Percentiles rank a stretch among this genome's conserved stretches.
These are phyloP conservation scores for Dothideomycetes sp. DNA, from an alignment of 2,329 filamentous ascomycete species.

Conservation along the genomic window DNA sequence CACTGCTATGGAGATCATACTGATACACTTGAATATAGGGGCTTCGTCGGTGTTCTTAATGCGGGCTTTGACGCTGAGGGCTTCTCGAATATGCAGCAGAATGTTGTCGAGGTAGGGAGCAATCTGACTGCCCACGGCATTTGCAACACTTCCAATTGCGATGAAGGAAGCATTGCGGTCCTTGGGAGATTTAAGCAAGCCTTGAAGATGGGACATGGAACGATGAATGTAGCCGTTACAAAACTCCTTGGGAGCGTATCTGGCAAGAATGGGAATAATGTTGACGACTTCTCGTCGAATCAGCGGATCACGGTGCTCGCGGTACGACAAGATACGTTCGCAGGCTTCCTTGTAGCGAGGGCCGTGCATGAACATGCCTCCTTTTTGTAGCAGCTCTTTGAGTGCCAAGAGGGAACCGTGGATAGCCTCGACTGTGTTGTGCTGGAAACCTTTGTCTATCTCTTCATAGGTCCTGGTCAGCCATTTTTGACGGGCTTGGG, in stretches of 20 bases:
- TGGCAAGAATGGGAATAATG: slow-evolving; percentile 85
- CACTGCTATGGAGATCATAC: slow-evolving; percentile 87
- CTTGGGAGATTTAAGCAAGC: slow-evolving; percentile 89
- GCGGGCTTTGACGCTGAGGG: slow-evolving; percentile 68
- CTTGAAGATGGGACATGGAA: slow-evolving; percentile 93
- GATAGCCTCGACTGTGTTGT: slow-evolving; percentile 74
- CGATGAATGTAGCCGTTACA: slow-evolving; percentile 79
- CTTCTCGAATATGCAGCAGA: slow-evolving; percentile 85
- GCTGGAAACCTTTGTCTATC: slow-evolving; percentile 67
- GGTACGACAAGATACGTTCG: slow-evolving; percentile 84
- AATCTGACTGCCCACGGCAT: slow-evolving; percentile 91
- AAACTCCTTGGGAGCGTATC: slow-evolving; percentile 87
- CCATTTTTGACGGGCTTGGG: slow-evolving; percentile 76
- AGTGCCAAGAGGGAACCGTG: slow-evolving; percentile 91
- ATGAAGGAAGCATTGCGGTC: slow-evolving; percentile 90
- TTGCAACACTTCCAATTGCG: slow-evolving; percentile 91
- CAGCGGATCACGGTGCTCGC: slow-evolving; percentile 81
- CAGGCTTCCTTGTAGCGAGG: slow-evolving; percentile 78
- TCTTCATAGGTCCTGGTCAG: slow-evolving; percentile 88
- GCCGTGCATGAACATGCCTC: slow-evolving; percentile 98
- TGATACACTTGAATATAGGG: slow-evolving; percentile 95
- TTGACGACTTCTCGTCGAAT: slow-evolving; percentile 84
- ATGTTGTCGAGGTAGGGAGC: slow-evolving; percentile 92
- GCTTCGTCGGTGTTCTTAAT: slow-evolving; percentile 53
- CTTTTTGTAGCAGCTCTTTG: slow-evolving; percentile 86